phyloP scores from a whole-genome alignment of 2,329 filamentous ascomycete species.

The Sporothrix phasma region DNA sequence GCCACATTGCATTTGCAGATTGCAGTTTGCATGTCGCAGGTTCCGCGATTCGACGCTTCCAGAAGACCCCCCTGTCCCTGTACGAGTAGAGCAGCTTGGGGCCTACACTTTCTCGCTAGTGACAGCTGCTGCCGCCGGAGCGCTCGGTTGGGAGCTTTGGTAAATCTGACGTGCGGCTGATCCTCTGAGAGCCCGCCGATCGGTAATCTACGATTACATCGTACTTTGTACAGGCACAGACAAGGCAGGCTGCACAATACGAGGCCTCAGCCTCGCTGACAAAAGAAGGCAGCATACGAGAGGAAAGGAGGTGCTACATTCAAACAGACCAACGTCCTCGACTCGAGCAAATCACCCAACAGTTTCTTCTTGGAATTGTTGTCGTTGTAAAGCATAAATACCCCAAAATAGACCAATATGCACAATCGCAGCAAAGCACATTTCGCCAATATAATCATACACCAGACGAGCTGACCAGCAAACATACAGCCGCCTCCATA shows the following conservation, averaged over 20 bases:
- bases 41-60: no score
- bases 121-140: constrained; percentile 6
- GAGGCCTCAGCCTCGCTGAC: neutral
- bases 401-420: constrained; percentile 9
- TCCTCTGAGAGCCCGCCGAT: no score
- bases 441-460: constrained; percentile 1
- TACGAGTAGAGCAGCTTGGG: no score
- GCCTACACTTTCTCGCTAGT: neutral
- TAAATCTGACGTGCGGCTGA: neutral
- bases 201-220: no score
- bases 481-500: neutral
- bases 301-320: neutral
- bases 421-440: constrained; percentile 1
- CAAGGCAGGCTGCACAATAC: neutral
- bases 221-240: no score
- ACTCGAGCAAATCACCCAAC: neutral
- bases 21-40: neutral
- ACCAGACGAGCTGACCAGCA: neutral
- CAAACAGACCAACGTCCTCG: neutral
- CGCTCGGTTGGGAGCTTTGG: neutral
- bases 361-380: neutral
- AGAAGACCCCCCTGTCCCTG: neutral
- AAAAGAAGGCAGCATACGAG: neutral
- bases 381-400: neutral
- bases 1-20: constrained; percentile 2